Evolutionary conservation across 192 early-diverging fungal species (phyloP).

Genomic region (Coemansia sp.): DNA sequence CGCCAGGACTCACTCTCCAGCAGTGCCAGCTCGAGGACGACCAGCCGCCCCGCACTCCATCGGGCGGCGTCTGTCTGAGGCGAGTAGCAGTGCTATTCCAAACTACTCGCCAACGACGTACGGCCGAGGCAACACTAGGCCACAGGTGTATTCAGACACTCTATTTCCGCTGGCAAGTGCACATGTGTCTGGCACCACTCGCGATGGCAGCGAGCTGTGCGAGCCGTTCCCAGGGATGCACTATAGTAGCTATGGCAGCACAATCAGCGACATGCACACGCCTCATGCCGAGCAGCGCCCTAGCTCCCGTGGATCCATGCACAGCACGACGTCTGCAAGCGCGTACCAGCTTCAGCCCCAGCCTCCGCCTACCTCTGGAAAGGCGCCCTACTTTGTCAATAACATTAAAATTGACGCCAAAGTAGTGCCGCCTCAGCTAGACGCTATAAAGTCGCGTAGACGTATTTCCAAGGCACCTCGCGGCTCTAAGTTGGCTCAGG

Average conservation of each 20-base stretch:
- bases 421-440: slow-evolving; percentile 21
- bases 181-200: neutral
- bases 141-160: neutral
- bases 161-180: neutral
- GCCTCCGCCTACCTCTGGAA: slow-evolving; percentile 12
- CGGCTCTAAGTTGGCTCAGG: neutral
- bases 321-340: slow-evolving; percentile 9
- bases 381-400: slow-evolving; percentile 19
- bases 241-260: slow-evolving; percentile 6
- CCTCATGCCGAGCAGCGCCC: slow-evolving; percentile 13
- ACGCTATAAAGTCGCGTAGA: slow-evolving; percentile 1
- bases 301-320: slow-evolving; percentile 17
- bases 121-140: neutral
- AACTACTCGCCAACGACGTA: slow-evolving; percentile 7
- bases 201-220: neutral
- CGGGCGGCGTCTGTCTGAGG: neutral
- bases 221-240: slow-evolving; percentile 8
- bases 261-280: slow-evolving; percentile 6
- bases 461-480: neutral
- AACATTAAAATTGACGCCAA: slow-evolving; percentile 20
- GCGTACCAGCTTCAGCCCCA: neutral
- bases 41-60: neutral
- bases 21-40: slow-evolving; percentile 4
- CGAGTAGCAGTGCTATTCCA: neutral
- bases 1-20: neutral